phyloP scores from a whole-genome alignment of 345 rosid genomes.

The Bruguiera gymnorhiza region DNA sequence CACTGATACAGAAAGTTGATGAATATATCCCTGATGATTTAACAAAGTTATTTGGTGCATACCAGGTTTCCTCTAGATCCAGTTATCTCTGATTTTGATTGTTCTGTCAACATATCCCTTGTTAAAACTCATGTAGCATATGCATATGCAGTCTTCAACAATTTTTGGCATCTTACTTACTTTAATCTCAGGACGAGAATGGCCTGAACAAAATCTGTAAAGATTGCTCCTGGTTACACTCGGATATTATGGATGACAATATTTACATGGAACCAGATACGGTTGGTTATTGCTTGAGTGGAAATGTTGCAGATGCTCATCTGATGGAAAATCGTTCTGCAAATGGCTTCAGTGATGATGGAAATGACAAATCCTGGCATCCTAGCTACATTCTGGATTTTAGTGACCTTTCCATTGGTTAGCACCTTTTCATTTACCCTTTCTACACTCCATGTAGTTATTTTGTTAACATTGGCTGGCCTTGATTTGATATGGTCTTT shows the following conservation, averaged over 20 bases:
- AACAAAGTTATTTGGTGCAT: slow-evolving; percentile 39
- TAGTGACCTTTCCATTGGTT: slow-evolving; percentile 72
- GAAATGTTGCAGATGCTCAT: slow-evolving; percentile 16
- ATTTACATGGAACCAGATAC: slow-evolving; percentile 61
- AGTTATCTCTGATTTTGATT: background rate
- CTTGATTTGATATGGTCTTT: background rate
- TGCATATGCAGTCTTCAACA: background rate
- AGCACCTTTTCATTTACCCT: slow-evolving; percentile 15
- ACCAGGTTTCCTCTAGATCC: slow-evolving; percentile 47
- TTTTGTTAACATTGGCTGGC: background rate
- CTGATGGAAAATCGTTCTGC: slow-evolving; percentile 13
- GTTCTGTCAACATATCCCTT: background rate
- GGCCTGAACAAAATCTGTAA: slow-evolving; percentile 34
- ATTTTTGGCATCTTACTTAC: slow-evolving; percentile 12
- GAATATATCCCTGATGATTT: slow-evolving; percentile 75
- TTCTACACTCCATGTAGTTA: background rate
- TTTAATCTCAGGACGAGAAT: slow-evolving; percentile 45
- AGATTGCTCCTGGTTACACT: slow-evolving; percentile 82
- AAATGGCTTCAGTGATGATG: slow-evolving; percentile 29
- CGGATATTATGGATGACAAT: slow-evolving; percentile 93
- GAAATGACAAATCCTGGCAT: slow-evolving; percentile 51
- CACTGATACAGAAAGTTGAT: slow-evolving; percentile 60
- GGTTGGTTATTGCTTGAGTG: slow-evolving; percentile 16
- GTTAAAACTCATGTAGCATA: background rate
- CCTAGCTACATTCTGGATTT: slow-evolving; percentile 78